A percentile compares a stretch with the other conserved stretches of the same genome.
phyloP scores from a whole-genome alignment of 129 eudicot species.

The Pittosporum tobira region DNA sequence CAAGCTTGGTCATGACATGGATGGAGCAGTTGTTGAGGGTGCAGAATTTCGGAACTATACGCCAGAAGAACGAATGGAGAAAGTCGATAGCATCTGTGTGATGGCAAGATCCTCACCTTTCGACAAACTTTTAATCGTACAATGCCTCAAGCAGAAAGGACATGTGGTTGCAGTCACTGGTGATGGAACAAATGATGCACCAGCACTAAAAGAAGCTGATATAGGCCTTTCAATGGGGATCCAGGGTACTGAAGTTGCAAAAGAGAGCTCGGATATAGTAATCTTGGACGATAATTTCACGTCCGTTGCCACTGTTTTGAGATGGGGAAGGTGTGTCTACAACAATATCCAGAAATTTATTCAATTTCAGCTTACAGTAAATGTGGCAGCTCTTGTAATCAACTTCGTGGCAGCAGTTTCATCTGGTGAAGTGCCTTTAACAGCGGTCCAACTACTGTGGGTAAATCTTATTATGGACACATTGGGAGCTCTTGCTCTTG shows the following conservation, averaged over 20 bases:
- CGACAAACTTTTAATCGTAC: slow-evolving; percentile 51
- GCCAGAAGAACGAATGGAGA: slow-evolving; percentile 30
- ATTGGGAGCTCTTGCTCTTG: slow-evolving; percentile 38
- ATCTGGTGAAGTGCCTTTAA: slow-evolving; percentile 38
- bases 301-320: slow-evolving; percentile 31
- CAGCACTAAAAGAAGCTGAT: slow-evolving; percentile 52
- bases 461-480: slow-evolving; percentile 45
- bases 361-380: slow-evolving; percentile 55
- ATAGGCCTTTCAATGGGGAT: slow-evolving; percentile 65
- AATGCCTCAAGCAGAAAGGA: slow-evolving; percentile 35
- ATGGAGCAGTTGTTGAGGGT: slow-evolving; percentile 44
- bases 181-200: slow-evolving; percentile 51
- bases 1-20: slow-evolving; percentile 7
- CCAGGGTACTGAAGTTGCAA: slow-evolving; percentile 47
- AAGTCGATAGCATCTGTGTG: slow-evolving; percentile 35
- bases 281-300: slow-evolving; percentile 40
- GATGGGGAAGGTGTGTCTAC: slow-evolving; percentile 54
- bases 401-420: slow-evolving; percentile 42
- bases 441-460: slow-evolving; percentile 45
- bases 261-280: slow-evolving; percentile 48
- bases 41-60: slow-evolving; percentile 37
- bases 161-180: slow-evolving; percentile 53
- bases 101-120: slow-evolving; percentile 58
- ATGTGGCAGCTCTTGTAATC: slow-evolving; percentile 47
- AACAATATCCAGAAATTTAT: slow-evolving; percentile 51